Evolutionary conservation across 2,329 filamentous ascomycete genomes (phyloP).

Genomic region (Ceratocystis eucalypticola): DNA sequence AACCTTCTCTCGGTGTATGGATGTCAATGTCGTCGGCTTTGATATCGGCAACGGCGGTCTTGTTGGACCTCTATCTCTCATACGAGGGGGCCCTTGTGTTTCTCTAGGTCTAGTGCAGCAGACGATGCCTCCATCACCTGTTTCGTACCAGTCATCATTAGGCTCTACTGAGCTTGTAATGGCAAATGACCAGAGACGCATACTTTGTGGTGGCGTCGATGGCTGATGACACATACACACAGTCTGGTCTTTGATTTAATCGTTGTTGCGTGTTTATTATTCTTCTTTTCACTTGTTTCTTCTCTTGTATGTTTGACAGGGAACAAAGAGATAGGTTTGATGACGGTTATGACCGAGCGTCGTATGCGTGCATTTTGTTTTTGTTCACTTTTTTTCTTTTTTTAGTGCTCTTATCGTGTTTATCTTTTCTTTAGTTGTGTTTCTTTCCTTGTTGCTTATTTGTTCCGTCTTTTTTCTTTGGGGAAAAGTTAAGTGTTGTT

Average conservation of each 20-base stretch:
- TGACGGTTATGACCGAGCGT: slow-evolving; percentile 7
- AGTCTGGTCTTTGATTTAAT: not conserved
- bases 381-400: not conserved
- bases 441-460: not conserved
- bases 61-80: not conserved
- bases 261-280: not conserved
- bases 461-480: no score
- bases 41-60: not conserved
- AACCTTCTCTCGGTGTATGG: not conserved
- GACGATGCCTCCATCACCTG: not conserved
- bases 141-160: not conserved
- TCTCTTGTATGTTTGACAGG: not conserved
- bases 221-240: no score
- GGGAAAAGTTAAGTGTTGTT: no score
- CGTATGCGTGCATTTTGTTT: not conserved
- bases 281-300: slow-evolving; percentile 1
- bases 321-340: slow-evolving; percentile 2
- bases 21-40: not conserved
- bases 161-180: not conserved
- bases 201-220: not conserved
- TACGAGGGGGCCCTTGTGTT: not conserved
- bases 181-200: not conserved
- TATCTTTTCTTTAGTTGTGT: not conserved
- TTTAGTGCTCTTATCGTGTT: not conserved
- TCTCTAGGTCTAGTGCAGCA: not conserved